Evolutionary conservation across 805 yeast species (phyloP), one percentile per base, ranked within the genome.

Genomic region (Starmerella bacillaris): DNA sequence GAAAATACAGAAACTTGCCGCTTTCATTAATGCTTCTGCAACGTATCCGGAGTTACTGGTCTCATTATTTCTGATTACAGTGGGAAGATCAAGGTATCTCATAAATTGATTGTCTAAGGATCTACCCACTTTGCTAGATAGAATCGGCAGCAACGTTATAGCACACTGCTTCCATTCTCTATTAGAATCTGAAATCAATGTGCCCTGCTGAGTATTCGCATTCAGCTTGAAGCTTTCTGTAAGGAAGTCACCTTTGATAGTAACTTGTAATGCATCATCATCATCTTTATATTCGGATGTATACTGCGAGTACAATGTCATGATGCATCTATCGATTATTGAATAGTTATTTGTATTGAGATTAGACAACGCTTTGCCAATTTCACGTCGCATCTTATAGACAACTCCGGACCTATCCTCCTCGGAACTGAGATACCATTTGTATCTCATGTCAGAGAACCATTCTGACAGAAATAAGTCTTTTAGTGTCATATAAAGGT

Each of bases 151-250:
- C 18, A 39, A 30, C 14, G 47, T 43, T 15, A 43, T 24, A 6
- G 38, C 39, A 27, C 49, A 45, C 18, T 40, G 38, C 16, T 34
- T 41, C 49, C 49, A 45, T 5, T 14, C 24, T n/a, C n/a, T n/a
- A n/a, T n/a, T n/a, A n/a, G n/a, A n/a, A n/a, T n/a, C n/a, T n/a
- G n/a, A n/a, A n/a, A n/a, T n/a, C n/a, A n/a, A n/a, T 5, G 36
- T 24, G 14, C 39, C 37, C 4, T n/a, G 12, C 7, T 16, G 9
- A 2, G 45, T 37, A 14, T 37, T 35, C 5, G n/a, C 30, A 2
- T 17, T 20, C 16, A 4, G 9, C 6, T 4, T 11, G 18, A 42
- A 42, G 8, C n/a, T 9, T 4, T 42, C 44, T 16, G 15, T 12
- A 18, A 41, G 21, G 14, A 20, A 21, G 11, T 36, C 42, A 16